Evolutionary conservation across 2,329 filamentous ascomycete species (phyloP), one percentile per base, ranked within the genome.

Genomic region (Cylindrodendrum hubeiense): DNA sequence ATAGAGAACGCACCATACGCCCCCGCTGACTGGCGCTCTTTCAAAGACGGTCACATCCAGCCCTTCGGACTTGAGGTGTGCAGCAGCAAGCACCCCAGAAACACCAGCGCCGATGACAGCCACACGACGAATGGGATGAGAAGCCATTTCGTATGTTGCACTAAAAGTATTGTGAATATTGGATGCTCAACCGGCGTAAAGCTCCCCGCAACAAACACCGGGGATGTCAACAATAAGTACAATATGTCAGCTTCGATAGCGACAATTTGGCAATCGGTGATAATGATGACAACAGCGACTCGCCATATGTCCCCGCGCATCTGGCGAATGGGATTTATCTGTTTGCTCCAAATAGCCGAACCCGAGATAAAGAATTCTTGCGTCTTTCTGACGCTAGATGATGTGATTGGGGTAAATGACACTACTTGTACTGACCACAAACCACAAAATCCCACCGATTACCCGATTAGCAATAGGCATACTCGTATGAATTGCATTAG

Each of bases 21-120:
- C 49, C 7, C 49, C 49, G 24, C 8, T 34, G 15, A 51, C 49
- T 6, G 49, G 49, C 15, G 49, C 49, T 30, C 26, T n/a, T 34
- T 51, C 49, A 22, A 51, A 51, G 12, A 51, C 49, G 6, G 49
- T 51, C 17, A 51, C 28, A 34, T 51, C 49, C 12, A 51, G 26
- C 19, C 49, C 49, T 28, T 51, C 49, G 12, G 30, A n/a, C n/a
- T 37, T 51, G 28, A 51, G 49, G 17, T 51, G 49, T 10, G 49
- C 49, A 33, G 49, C 49, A 34, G 49, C 37, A 51, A 33, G 47
- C 30, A 50, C 33, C 7, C 34, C 46, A 34, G 56, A 60, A 26
- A 39, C 44, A 15, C 56, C 47, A 34, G 47, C 56, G 17, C 56
- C 56, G 17, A 60, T 46, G 15, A 60, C n/a, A 4, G 51, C 47